Evolutionary conservation across 805 yeast genomes (phyloP).

Genomic region (Saccharomycopsis fodiens): DNA sequence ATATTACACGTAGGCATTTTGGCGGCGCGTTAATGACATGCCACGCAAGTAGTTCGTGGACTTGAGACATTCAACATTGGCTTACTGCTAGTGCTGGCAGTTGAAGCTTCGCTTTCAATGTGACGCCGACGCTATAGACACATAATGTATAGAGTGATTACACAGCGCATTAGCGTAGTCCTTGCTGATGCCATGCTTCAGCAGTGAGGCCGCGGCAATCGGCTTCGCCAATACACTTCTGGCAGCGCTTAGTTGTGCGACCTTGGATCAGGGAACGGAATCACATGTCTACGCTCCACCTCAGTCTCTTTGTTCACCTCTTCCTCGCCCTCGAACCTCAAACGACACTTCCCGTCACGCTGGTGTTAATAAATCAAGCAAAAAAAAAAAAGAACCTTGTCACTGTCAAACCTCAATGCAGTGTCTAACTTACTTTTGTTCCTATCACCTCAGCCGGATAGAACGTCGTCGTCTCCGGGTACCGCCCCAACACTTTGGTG

Average conservation of each 20-base stretch:
- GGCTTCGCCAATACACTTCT: too few relatives aligned
- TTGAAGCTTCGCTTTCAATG: too few relatives aligned
- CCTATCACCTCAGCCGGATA: conserved; percentile 91
- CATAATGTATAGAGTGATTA: too few relatives aligned
- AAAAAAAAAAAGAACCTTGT: neutral
- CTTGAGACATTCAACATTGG: too few relatives aligned
- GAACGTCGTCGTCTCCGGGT: conserved; percentile 96
- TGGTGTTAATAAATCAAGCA: neutral
- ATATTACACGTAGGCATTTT: too few relatives aligned
- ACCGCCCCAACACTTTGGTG: conserved; percentile 79
- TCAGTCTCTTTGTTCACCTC: conserved; percentile 94
- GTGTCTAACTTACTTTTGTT: conserved; percentile 31
- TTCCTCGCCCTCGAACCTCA: conserved; percentile 93
- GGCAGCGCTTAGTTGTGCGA: conserved; percentile 11
- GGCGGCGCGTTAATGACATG: too few relatives aligned
- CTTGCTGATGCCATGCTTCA: too few relatives aligned
- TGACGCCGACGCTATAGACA: too few relatives aligned
- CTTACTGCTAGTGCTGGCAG: too few relatives aligned
- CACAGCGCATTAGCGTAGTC: too few relatives aligned
- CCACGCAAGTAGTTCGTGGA: too few relatives aligned
- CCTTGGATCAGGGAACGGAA: conserved; percentile 51
- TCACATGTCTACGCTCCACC: conserved; percentile 75
- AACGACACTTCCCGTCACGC: conserved; percentile 65
- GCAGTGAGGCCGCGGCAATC: too few relatives aligned
- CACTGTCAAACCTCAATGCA: neutral